phyloP scores from a whole-genome alignment of 2,329 filamentous ascomycete genomes.

The Colletotrichum limetticola region DNA sequence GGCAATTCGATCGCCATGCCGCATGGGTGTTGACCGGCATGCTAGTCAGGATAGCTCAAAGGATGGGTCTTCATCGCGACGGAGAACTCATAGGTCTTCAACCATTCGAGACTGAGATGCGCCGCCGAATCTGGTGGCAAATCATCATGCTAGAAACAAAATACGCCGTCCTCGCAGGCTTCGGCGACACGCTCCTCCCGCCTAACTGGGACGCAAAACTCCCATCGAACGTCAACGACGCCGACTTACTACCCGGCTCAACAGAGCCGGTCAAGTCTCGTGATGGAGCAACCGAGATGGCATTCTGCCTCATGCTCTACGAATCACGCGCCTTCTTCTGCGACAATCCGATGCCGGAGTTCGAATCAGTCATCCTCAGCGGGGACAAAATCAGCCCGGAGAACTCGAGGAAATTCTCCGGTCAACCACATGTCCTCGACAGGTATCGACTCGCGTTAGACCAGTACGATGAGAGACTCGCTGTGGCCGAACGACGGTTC shows the following conservation, averaged over 20 bases:
- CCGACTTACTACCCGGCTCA: conserved; percentile 61
- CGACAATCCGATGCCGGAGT: conserved; percentile 50
- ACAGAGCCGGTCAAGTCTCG: conserved; percentile 61
- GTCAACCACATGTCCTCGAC: conserved; percentile 45
- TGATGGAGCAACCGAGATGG: conserved; percentile 55
- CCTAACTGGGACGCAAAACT: conserved; percentile 55
- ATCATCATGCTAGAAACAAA: conserved; percentile 28
- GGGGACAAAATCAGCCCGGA: conserved; percentile 51
- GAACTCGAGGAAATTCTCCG: conserved; percentile 59
- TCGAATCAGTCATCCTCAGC: conserved; percentile 53
- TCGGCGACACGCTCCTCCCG: conserved; percentile 65
- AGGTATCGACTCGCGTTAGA: conserved; percentile 55
- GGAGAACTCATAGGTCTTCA: conserved; percentile 57
- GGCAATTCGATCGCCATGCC: conserved; percentile 67
- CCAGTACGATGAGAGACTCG: conserved; percentile 53
- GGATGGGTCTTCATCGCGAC: conserved; percentile 74
- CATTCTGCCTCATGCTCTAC: conserved; percentile 49
- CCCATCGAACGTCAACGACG: conserved; percentile 69
- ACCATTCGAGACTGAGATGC: conserved; percentile 18
- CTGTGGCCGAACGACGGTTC: conserved; percentile 58
- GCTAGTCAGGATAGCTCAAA: conserved; percentile 71
- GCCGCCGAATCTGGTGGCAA: conserved; percentile 20
- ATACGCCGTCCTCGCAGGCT: conserved; percentile 42
- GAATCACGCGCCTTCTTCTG: conserved; percentile 62
- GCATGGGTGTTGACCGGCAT: conserved; percentile 70